Conservation (phyloP, 2,329 filamentous ascomycete species). For the Fusarium miscanthi region DNA sequence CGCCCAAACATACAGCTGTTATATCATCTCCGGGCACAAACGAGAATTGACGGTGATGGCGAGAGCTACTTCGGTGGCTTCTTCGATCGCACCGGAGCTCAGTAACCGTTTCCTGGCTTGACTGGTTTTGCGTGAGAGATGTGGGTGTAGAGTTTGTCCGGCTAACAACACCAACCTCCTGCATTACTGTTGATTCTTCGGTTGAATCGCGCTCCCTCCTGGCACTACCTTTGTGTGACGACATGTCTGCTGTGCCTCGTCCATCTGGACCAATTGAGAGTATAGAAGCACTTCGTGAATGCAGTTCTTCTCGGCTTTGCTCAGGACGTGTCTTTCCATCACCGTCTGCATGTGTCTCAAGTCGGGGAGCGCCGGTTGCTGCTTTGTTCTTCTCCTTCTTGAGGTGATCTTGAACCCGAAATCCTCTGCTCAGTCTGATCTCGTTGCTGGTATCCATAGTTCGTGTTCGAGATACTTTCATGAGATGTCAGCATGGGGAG, state of each 20-base stretch:
- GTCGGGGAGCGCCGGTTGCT: conserved; percentile 1
- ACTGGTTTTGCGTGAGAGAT: neutral
- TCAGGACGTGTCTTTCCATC: conserved; percentile 4
- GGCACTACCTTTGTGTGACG: conserved; percentile 8
- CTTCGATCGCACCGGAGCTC: neutral
- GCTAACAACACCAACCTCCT: neutral
- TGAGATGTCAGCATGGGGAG: conserved; percentile 1
- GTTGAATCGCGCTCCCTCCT: conserved; percentile 9
- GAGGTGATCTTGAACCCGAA: conserved; percentile 20
- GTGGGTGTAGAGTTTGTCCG: neutral
- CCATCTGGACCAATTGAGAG: conserved; percentile 3
- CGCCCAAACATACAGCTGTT: conserved; percentile 8
- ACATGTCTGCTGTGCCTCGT: neutral
- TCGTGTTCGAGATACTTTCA: conserved; percentile 35
- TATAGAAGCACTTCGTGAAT: neutral
- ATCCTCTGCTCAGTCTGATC: conserved; percentile 50
- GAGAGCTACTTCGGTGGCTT: neutral
- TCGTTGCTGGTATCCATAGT: conserved; percentile 36
- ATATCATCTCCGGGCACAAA: conserved; percentile 45
- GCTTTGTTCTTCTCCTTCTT: conserved; percentile 4
- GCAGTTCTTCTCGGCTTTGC: conserved; percentile 7
- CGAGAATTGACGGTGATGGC: conserved; percentile 44
- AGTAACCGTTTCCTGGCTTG: neutral
- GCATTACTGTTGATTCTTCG: neutral
- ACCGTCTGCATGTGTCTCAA: neutral